These are phyloP conservation scores for Hygrophorus pudorinus DNA, from an alignment of 768 basidiomycete genomes.

Conservation along the genomic window DNA sequence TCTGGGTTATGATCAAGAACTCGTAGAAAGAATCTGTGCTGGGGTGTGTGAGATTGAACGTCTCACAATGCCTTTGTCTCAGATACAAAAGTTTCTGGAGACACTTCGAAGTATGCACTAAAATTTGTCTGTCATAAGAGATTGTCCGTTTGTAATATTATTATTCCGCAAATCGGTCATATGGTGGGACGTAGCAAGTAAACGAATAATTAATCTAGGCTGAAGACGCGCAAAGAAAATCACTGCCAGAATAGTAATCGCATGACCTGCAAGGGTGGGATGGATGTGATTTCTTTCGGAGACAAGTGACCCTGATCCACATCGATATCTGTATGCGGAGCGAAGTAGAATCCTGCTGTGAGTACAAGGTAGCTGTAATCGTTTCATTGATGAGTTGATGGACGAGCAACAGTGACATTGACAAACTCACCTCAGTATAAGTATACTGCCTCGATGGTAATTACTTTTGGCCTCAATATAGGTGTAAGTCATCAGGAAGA, in stretches of 20 bases:
- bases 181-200: not conserved
- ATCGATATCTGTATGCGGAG: conserved; percentile 42
- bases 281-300: conserved; percentile 28
- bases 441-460: conserved; percentile 93
- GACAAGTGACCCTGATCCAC: conserved; percentile 25
- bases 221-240: not conserved
- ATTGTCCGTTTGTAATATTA: not conserved
- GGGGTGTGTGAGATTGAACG: conserved; percentile 53
- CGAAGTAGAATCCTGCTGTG: conserved; percentile 86
- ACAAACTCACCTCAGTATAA: conserved; percentile 72
- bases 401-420: not conserved
- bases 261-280: conserved; percentile 13
- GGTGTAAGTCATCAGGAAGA: conserved; percentile 97
- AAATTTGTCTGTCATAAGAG: conserved; percentile 12
- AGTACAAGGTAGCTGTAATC: conserved; percentile 79
- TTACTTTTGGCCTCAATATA: conserved; percentile 99
- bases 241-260: not conserved
- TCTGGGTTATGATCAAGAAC: conserved; percentile 32
- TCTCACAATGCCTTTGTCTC: conserved; percentile 33
- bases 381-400: not conserved
- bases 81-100: conserved; percentile 36
- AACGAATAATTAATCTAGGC: not conserved
- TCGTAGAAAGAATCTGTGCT: conserved; percentile 41
- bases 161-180: not conserved
- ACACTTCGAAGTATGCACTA: conserved; percentile 48